Base-by-base conservation (phyloP, 179 eudicot genomes). In the Beta corolliflora region DNA sequence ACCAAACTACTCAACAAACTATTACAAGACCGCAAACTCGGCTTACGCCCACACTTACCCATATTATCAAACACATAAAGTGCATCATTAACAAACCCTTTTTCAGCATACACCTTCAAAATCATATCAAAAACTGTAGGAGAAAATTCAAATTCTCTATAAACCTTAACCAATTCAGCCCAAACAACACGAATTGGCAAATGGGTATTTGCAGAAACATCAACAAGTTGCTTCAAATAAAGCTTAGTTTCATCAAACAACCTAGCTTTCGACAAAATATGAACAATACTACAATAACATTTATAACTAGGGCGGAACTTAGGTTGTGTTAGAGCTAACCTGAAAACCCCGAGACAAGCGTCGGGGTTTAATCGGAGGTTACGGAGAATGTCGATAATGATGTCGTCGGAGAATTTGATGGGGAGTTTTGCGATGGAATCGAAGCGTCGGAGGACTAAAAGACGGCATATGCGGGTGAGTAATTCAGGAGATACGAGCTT, bases 51-150 rank as follows among this genome's bases (percentile, higher is more conserved):
- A 23, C 83, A 84, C 86, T 83, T 82, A 64, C 88, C 84, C 95
- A 94, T 90, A 79, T 92, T 84, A 86, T 95, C 99, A 79, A 95
- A 95, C 95, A 92, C 92, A 73, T 88, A 84, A 79, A 95, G 79
- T 23, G 97, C 95, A 88, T 88, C 74, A 71, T 66, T 85, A 1
- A 84, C 58, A 83, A 89, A 60, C 75, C 99, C 94, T 74, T 84
- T 90, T 48, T 90, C 88, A 41, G 90, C 91, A 88, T 80, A 92
- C 10, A 84, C 86, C 82, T 85, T 94, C 83, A 95, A 75, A 31
- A 91, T 56, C 90, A 94, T 88, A 83, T 93, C 98, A 73, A 95
- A 95, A 48, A 93, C 97, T 21, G 86, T 81, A 7, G 88, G 85
- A 14, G 92, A 92, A 86, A 95, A 95, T 69, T 69, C 75, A 71